These are phyloP conservation scores for Epichloe uncinata DNA, from an alignment of 2,329 filamentous ascomycete species.

Conservation along the genomic window DNA sequence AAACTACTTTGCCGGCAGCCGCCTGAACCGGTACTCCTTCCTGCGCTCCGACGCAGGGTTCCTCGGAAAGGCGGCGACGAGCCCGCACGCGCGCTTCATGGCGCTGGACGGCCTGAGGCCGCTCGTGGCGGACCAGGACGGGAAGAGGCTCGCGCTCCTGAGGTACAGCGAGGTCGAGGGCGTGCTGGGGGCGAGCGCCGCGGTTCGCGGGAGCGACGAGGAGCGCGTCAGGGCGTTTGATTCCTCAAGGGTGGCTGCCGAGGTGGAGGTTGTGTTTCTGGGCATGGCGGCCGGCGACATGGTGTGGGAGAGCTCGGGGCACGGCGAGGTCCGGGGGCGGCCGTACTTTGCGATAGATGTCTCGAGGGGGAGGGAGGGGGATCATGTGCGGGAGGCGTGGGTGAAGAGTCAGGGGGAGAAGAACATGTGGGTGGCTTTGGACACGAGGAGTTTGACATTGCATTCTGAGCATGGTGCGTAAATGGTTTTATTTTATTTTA, in stretches of 20 bases:
- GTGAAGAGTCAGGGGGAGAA: constrained; percentile 30
- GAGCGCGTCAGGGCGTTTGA: constrained; percentile 62
- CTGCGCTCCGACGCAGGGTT: constrained; percentile 59
- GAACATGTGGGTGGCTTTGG: constrained; percentile 53
- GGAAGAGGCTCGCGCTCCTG: constrained; percentile 53
- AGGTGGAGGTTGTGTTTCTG: constrained; percentile 64
- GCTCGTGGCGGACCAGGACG: constrained; percentile 34
- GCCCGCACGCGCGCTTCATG: constrained; percentile 57
- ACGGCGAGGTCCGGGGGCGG: constrained; percentile 60
- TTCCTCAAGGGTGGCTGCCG: constrained; percentile 53
- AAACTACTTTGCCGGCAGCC: constrained; percentile 74
- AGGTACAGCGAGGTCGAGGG: constrained; percentile 53
- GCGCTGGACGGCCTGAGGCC: constrained; percentile 69
- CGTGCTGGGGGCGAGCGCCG: constrained; percentile 55
- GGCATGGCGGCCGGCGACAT: constrained; percentile 54
- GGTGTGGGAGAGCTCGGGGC: constrained; percentile 17
- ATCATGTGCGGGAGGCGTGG: constrained; percentile 44
- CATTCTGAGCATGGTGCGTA: constrained; percentile 45
- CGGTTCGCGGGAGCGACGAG: constrained; percentile 56
- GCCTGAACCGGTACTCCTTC: constrained; percentile 69
- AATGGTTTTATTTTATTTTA: not conserved
- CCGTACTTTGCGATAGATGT: constrained; percentile 88
- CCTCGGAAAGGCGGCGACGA: constrained; percentile 51
- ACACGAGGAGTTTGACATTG: constrained; percentile 49
- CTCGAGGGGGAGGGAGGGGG: constrained; percentile 54